phyloP scores from a whole-genome alignment of 2,329 filamentous ascomycete species.

The Akanthomyces uredinophilus region DNA sequence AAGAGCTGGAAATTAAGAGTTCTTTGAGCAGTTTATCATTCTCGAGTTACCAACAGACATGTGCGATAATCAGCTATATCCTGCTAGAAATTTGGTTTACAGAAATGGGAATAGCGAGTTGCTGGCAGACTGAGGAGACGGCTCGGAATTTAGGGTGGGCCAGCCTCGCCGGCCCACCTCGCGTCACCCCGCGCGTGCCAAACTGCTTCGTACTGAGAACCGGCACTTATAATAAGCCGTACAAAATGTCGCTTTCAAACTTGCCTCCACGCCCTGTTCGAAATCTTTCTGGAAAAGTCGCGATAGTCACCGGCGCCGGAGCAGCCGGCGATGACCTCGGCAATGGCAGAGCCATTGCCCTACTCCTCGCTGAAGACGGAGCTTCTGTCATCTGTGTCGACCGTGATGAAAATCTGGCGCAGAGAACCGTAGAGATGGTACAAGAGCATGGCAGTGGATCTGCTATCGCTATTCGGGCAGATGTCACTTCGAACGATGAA shows the following conservation, averaged over 20 bases:
- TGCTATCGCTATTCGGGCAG: constrained; percentile 40
- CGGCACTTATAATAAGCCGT: neutral
- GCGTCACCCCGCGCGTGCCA: too few relatives aligned
- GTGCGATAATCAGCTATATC: neutral
- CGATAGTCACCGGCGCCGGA: constrained; percentile 48
- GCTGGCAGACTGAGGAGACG: too few relatives aligned
- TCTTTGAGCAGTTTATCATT: neutral
- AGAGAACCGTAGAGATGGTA: constrained; percentile 50
- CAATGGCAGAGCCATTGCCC: constrained; percentile 53
- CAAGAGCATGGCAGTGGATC: constrained; percentile 31
- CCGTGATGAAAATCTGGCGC: constrained; percentile 42
- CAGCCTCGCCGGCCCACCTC: too few relatives aligned
- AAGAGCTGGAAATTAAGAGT: neutral
- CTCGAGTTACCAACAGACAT: too few relatives aligned
- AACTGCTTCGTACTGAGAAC: neutral
- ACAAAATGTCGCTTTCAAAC: neutral
- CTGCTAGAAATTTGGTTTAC: neutral
- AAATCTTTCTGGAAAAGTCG: constrained; percentile 32
- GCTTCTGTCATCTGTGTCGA: constrained; percentile 56
- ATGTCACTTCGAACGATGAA: constrained; percentile 50
- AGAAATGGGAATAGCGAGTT: too few relatives aligned
- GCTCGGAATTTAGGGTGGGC: too few relatives aligned
- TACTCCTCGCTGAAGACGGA: constrained; percentile 55
- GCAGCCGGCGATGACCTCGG: constrained; percentile 48
- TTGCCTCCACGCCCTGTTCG: constrained; percentile 22